Evolutionary conservation across 805 yeast genomes (phyloP).

Genomic region (Pichia occidentalis): DNA sequence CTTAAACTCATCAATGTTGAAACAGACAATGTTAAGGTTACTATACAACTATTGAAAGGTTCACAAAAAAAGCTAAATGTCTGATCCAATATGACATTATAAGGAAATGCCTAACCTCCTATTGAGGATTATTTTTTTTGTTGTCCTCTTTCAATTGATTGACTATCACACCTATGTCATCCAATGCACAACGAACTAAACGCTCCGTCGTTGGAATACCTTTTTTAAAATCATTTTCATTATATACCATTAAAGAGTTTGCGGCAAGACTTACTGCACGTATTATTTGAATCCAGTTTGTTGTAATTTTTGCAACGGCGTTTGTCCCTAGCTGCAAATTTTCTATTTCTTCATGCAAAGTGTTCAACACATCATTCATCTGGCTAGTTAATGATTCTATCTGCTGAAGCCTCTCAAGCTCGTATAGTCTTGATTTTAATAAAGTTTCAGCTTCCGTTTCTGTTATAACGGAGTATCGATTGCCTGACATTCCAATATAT

Average conservation of each 20-base stretch:
- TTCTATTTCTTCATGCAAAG: constrained; percentile 42
- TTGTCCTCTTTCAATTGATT: not conserved
- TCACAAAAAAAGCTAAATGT: too few species aligned
- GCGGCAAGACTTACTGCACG: constrained; percentile 57
- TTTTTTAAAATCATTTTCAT: constrained; percentile 37
- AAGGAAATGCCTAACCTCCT: too few species aligned
- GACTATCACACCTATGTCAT: constrained; percentile 32
- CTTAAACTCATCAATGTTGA: too few species aligned
- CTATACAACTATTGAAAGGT: too few species aligned
- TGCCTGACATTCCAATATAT: constrained; percentile 1
- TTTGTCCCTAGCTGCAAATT: constrained; percentile 51
- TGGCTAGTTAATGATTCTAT: constrained; percentile 40
- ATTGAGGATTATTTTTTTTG: not conserved
- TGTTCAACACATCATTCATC: constrained; percentile 42
- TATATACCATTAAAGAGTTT: constrained; percentile 39
- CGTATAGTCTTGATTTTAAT: constrained; percentile 31
- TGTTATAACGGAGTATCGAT: constrained; percentile 13
- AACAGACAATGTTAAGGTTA: too few species aligned
- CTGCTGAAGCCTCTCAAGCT: constrained; percentile 43
- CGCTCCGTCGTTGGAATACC: constrained; percentile 55
- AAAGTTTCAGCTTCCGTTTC: constrained; percentile 19
- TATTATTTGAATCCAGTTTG: constrained; percentile 60
- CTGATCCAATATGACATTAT: too few species aligned
- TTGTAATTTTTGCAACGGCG: constrained; percentile 50
- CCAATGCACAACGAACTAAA: constrained; percentile 50